phyloP scores from a whole-genome alignment of 148 eudicot genomes.

The Arctostaphylos glauca region DNA sequence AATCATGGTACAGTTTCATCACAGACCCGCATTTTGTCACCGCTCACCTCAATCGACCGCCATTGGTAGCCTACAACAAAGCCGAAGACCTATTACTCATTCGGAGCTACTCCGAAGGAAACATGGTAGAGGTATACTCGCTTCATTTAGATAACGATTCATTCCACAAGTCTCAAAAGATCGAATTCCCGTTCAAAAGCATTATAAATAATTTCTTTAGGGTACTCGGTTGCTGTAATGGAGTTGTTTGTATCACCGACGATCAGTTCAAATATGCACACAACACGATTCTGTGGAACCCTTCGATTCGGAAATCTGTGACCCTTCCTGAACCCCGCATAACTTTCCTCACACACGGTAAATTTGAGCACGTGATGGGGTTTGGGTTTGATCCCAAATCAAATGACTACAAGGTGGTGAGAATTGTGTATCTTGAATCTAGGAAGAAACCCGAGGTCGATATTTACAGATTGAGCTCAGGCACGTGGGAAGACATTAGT shows the following conservation, averaged over 20 bases:
- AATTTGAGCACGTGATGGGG: conserved; percentile 21
- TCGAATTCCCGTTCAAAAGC: conserved; percentile 14
- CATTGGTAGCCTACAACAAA: not conserved
- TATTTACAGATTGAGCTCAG: conserved; percentile 20
- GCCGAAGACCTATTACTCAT: not conserved
- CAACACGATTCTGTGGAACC: conserved; percentile 29
- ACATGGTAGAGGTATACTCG: conserved; percentile 13
- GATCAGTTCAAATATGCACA: conserved; percentile 8
- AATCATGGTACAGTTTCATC: not conserved
- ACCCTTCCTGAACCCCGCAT: conserved; percentile 21
- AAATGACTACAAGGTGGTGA: conserved; percentile 33
- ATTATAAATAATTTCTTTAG: not conserved
- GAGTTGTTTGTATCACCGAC: conserved; percentile 28
- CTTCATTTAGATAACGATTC: not conserved
- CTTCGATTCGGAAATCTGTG: conserved; percentile 23
- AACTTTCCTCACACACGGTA: not conserved
- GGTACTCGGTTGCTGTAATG: conserved; percentile 34
- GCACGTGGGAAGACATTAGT: conserved; percentile 23
- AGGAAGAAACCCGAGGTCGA: not conserved
- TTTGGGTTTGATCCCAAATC: conserved; percentile 30
- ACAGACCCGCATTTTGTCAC: not conserved
- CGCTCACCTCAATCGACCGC: not conserved
- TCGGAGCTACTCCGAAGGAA: not conserved
- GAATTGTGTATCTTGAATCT: conserved; percentile 14
- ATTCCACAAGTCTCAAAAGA: not conserved